Percentiles rank a stretch among this genome's conserved stretches.
Conservation (phyloP, 352 stramenopile species). For the Pythium dissotocum region DNA sequence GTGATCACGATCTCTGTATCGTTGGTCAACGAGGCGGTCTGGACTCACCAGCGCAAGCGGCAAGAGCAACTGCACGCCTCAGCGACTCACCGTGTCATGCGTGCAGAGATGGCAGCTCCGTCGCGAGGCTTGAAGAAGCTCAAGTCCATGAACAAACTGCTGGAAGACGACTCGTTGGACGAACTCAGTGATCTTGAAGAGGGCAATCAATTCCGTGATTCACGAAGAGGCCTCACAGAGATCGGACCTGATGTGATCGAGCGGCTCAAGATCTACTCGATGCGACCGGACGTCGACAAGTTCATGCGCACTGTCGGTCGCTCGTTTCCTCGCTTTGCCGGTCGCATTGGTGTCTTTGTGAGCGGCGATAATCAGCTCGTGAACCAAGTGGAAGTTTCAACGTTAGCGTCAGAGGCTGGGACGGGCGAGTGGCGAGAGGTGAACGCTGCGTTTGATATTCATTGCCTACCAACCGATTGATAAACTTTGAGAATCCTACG, state of each 20-base stretch:
- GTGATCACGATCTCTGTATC: conserved; percentile 14
- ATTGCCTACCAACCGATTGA: conserved; percentile 6
- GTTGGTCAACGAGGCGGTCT: conserved; percentile 15
- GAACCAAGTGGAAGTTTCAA: conserved; percentile 4
- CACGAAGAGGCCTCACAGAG: neutral
- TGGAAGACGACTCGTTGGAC: neutral
- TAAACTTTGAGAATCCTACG: neutral
- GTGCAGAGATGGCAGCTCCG: neutral
- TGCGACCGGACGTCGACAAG: conserved; percentile 29
- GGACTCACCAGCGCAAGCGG: neutral
- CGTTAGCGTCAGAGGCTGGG: conserved; percentile 5
- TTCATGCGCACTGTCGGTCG: conserved; percentile 23
- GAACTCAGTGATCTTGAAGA: neutral
- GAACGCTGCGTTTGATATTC: conserved; percentile 20
- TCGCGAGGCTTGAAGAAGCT: conserved; percentile 12
- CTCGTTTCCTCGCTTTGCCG: conserved; percentile 24
- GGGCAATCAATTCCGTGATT: conserved; percentile 5
- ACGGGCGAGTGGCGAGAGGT: conserved; percentile 9
- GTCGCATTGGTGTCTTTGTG: conserved; percentile 30
- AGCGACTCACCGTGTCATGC: neutral
- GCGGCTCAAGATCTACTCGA: conserved; percentile 29
- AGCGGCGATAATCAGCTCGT: conserved; percentile 24
- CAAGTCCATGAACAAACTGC: conserved; percentile 16
- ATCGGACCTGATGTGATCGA: conserved; percentile 29
- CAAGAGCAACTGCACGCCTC: neutral